Evolutionary conservation across 2,329 filamentous ascomycete genomes (phyloP).

Genomic region (Diaporthe sp.): DNA sequence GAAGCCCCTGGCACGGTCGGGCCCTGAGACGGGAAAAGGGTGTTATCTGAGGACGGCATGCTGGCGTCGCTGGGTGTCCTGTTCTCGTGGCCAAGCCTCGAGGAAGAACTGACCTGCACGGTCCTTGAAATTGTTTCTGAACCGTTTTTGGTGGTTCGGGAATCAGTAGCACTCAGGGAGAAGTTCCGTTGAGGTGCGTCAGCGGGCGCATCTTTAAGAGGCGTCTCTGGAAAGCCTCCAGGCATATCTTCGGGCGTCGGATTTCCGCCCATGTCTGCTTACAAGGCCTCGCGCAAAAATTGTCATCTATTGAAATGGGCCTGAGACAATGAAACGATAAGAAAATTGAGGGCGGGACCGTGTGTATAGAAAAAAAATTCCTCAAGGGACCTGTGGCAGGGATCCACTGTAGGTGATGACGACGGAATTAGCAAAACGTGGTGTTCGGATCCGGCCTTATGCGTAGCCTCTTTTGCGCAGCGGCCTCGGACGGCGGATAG

Average conservation of each 20-base stretch:
- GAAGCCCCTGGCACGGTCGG: not conserved
- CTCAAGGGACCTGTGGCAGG: not conserved
- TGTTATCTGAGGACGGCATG: slow-evolving; percentile 19
- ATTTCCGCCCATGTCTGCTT: slow-evolving; percentile 3
- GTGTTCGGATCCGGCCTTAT: slow-evolving; percentile 19
- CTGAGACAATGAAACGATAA: not conserved
- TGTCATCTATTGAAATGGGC: not conserved
- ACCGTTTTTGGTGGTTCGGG: not conserved
- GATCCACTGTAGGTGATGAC: slow-evolving; percentile 9
- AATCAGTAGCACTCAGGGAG: not conserved
- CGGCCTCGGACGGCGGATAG: slow-evolving; percentile 18
- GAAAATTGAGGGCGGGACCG: not conserved
- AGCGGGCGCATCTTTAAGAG: not conserved
- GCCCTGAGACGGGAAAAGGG: not conserved
- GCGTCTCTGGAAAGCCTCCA: slow-evolving; percentile 28
- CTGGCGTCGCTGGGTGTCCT: slow-evolving; percentile 4
- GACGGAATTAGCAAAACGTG: slow-evolving; percentile 25
- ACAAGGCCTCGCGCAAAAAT: not conserved
- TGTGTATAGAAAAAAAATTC: slow-evolving; percentile 4
- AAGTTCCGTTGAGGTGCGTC: not conserved
- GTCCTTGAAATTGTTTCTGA: not conserved
- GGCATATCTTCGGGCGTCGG: slow-evolving; percentile 22
- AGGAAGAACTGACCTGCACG: not conserved
- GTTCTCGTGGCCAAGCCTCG: not conserved
- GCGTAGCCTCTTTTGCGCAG: not conserved